Evolutionary conservation across 2,329 filamentous ascomycete species (phyloP).

Genomic region (Gyromitra esculenta): DNA sequence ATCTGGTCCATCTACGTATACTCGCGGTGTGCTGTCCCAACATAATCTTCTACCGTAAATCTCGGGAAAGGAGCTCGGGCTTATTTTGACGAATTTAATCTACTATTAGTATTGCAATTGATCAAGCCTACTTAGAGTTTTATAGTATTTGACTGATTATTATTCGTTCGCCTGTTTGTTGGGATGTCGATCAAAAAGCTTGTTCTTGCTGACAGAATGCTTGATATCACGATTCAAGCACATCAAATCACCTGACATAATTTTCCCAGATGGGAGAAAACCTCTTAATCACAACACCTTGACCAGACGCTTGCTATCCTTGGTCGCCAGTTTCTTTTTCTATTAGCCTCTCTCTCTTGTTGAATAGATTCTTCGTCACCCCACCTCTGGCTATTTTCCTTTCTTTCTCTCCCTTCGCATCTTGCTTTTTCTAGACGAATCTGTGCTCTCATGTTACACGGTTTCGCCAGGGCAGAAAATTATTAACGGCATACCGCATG

Average conservation of each 20-base stretch:
- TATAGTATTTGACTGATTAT: not conserved
- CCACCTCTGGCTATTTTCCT: not conserved
- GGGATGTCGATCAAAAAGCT: not conserved
- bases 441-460: not conserved
- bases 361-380: not conserved
- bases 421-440: constrained; percentile 4
- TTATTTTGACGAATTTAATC: not conserved
- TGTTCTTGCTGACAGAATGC: not conserved
- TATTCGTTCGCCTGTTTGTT: constrained; percentile 5
- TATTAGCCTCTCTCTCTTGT: not conserved
- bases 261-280: not conserved
- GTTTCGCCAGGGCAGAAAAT: not conserved
- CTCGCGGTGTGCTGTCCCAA: too few relatives aligned
- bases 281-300: not conserved
- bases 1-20: not conserved
- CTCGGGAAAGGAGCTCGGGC: too few relatives aligned
- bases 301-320: not conserved
- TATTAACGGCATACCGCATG: not conserved
- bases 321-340: not conserved
- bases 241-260: not conserved
- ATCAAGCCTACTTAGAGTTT: not conserved
- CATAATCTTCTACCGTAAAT: too few relatives aligned
- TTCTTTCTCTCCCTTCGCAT: not conserved
- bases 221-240: not conserved
- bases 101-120: not conserved